Evolutionary conservation across 1,284 basidiomycete species (phyloP).

Genomic region (Grifola frondosa): DNA sequence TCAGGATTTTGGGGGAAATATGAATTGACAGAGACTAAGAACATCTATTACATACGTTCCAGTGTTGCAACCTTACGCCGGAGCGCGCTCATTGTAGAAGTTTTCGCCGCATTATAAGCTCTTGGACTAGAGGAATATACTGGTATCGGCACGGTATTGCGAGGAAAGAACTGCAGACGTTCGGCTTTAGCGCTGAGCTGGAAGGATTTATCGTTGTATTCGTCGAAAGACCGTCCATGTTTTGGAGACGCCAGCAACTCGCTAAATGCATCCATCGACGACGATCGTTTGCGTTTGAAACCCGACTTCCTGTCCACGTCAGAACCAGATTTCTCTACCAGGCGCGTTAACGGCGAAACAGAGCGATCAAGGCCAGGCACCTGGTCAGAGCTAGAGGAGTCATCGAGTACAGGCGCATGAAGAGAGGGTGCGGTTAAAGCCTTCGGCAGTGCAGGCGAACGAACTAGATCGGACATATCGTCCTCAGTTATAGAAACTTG

Average conservation of each 20-base stretch:
- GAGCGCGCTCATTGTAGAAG: no score
- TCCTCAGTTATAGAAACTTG: no score
- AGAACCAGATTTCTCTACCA: background rate
- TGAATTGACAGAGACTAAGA: no score
- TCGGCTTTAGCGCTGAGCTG: conserved; percentile 43
- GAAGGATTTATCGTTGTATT: conserved; percentile 46
- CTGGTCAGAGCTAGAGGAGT: background rate
- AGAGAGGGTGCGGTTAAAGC: background rate
- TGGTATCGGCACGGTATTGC: background rate
- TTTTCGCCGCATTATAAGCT: no score
- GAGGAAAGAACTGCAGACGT: conserved; percentile 32
- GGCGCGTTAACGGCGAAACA: background rate
- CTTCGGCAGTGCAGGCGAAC: background rate
- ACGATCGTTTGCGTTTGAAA: conserved; percentile 7
- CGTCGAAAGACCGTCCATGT: conserved; percentile 39
- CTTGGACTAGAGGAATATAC: no score
- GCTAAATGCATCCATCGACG: conserved; percentile 31
- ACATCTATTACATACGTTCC: no score
- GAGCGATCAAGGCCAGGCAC: background rate
- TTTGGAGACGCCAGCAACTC: conserved; percentile 41
- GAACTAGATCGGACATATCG: no score
- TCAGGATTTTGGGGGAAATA: no score
- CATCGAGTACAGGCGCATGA: background rate
- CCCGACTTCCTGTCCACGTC: no score
- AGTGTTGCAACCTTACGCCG: no score